Evolutionary conservation across 2,329 filamentous ascomycete genomes (phyloP).

Genomic region (Aspergillus chevalieri): DNA sequence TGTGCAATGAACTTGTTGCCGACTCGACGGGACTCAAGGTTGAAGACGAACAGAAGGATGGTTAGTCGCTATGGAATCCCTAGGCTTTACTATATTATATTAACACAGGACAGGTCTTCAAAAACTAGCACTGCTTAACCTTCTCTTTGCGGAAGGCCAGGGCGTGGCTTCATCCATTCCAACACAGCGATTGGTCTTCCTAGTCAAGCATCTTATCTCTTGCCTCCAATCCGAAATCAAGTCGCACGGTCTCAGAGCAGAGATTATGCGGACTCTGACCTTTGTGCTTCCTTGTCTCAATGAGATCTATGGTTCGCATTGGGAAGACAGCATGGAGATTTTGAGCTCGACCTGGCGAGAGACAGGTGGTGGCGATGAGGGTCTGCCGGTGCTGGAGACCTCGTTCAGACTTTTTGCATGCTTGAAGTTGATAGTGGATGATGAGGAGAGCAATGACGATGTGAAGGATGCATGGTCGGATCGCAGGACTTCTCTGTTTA

Average conservation of each 20-base stretch:
- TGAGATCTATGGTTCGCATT: conserved; percentile 83
- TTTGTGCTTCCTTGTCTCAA: conserved; percentile 65
- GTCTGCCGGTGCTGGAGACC: conserved; percentile 60
- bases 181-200: conserved; percentile 68
- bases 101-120: conserved; percentile 34
- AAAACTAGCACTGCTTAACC: conserved; percentile 50
- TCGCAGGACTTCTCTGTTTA: conserved; percentile 54
- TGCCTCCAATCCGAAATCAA: conserved; percentile 61
- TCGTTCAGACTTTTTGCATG: conserved; percentile 65
- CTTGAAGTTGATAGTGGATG: conserved; percentile 52
- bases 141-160: conserved; percentile 46
- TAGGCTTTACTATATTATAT: no score
- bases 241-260: conserved; percentile 28
- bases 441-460: conserved; percentile 73
- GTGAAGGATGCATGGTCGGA: conserved; percentile 67
- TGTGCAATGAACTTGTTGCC: conserved; percentile 57
- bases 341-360: conserved; percentile 54
- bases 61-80: conserved; percentile 20
- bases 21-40: conserved; percentile 52
- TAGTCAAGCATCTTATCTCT: conserved; percentile 68
- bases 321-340: conserved; percentile 61
- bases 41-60: conserved; percentile 37
- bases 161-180: conserved; percentile 44
- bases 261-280: conserved; percentile 40
- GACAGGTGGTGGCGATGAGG: conserved; percentile 42